A percentile compares a stretch with the other conserved stretches of the same genome.
Evolutionary conservation across 768 basidiomycete species (phyloP).

Genomic region (Lactifluus pinguis): DNA sequence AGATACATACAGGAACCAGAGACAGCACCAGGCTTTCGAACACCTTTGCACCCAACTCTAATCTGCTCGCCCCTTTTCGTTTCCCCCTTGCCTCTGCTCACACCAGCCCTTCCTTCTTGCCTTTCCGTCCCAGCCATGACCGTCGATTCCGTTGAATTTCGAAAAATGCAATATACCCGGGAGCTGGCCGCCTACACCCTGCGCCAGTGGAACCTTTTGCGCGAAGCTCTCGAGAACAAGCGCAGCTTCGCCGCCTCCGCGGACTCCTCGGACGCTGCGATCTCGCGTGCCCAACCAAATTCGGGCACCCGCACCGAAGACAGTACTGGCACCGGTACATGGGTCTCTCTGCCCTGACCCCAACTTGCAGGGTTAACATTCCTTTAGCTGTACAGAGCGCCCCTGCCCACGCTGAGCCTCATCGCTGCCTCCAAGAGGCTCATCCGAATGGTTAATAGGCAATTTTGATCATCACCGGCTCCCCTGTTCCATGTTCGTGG

Average conservation of each 20-base stretch:
- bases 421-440: neutral
- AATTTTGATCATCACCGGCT: no score
- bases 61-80: neutral
- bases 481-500: neutral
- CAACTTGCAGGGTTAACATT: neutral
- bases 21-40: no score
- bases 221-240: constrained; percentile 22
- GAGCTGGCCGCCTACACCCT: constrained; percentile 34
- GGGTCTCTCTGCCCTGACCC: neutral
- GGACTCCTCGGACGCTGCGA: neutral
- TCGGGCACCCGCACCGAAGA: neutral
- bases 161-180: constrained; percentile 29
- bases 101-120: neutral
- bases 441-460: neutral
- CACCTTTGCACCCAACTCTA: no score
- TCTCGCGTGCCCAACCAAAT: neutral
- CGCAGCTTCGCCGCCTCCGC: neutral
- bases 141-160: constrained; percentile 21
- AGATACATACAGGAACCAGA: neutral
- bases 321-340: neutral
- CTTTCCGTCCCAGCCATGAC: constrained; percentile 7
- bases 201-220: constrained; percentile 29
- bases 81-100: neutral
- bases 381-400: neutral
- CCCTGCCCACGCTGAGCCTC: neutral